Base-by-base conservation (phyloP, 257 asterid species). In the Rauvolfia tetraphylla region DNA sequence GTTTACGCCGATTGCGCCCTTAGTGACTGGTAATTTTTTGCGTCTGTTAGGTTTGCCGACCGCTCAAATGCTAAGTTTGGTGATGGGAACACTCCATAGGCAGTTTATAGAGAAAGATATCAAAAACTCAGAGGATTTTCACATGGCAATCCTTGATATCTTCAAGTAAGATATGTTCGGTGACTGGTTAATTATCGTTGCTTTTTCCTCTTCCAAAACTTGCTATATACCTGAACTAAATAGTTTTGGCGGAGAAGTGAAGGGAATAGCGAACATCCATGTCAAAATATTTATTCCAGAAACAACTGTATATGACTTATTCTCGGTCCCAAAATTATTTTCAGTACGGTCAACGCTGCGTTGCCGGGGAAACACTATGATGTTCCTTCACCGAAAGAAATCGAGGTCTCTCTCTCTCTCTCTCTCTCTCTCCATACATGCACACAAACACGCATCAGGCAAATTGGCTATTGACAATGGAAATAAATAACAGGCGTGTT, bases 331-430 rank as follows among this genome's bases (percentile, higher is more conserved):
- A n/a, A 36, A 57, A 73, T n/a, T 33, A 42, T 72, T 68, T n/a
- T 74, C 92, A 90, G 97, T 86, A 85, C 89, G 13, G 88, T 93
- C 73, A 93, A 92, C 71, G 78, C 85, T 29, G 92, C 98, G 66
- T 81, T 93, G 83, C 98, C 98, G 34, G 96, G 98, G 15, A 93
- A 92, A 86, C 97, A 94, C 65, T 90, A 89, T 31, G 88, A 88
- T 75, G 90, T 74, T 48, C 98, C 97, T 39, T 79, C 89, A 13
- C 72, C 62, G 7, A 51, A 85, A 34, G 89, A 89, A 56, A 83
- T 94, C 53, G 73, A 88, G 97, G 97, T 91, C 68, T 56, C 62
- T 76, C 80, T 70, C 86, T 73, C 78, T n/a, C 83, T 46, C 79
- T 39, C 75, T 48, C 73, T 51, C 71, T 42, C 59, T n/a, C 57